A percentile compares a stretch with the other conserved stretches of the same genome.
Conservation (phyloP, 2,329 filamentous ascomycete genomes). For the Tolypocladium ophioglossoides region DNA sequence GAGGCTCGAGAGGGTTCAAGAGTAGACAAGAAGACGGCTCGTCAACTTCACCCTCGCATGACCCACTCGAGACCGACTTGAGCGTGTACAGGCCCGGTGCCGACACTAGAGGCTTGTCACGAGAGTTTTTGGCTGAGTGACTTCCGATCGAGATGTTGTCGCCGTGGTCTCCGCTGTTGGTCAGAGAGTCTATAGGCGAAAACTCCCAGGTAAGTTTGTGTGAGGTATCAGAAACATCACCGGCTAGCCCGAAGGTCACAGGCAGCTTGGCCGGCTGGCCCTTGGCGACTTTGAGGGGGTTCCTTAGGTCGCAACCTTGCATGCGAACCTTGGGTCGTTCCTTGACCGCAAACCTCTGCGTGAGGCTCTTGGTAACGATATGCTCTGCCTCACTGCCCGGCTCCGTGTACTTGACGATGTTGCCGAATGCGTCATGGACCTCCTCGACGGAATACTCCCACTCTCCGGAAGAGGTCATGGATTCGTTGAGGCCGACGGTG, state of each 20-base stretch:
- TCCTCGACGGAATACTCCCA: conserved; percentile 91
- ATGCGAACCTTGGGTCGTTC: conserved; percentile 71
- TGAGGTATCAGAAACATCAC: conserved; percentile 46
- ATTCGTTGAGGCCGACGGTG: conserved; percentile 79
- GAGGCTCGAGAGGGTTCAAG: conserved; percentile 82
- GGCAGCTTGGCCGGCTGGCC: conserved; percentile 60
- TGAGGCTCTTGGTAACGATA: conserved; percentile 50
- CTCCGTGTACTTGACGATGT: conserved; percentile 64
- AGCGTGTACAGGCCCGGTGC: conserved; percentile 81
- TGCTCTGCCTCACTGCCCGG: conserved; percentile 60
- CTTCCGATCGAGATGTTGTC: conserved; percentile 45
- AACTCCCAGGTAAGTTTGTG: conserved; percentile 76
- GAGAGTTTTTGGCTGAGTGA: conserved; percentile 48
- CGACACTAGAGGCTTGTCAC: conserved; percentile 57
- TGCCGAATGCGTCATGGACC: conserved; percentile 83
- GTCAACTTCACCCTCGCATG: conserved; percentile 77
- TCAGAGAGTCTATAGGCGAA: conserved; percentile 60
- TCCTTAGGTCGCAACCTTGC: conserved; percentile 65
- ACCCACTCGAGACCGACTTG: conserved; percentile 66
- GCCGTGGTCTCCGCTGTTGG: conserved; percentile 59
- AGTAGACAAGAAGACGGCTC: conserved; percentile 92
- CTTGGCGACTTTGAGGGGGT: conserved; percentile 73
- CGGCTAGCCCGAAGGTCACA: conserved; percentile 55
- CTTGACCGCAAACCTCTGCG: conserved; percentile 74
- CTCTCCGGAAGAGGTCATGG: conserved; percentile 63